Evolutionary conservation across 176 grass and related monocot species (phyloP), one percentile per base, ranked within the genome.

Genomic region (Oryza officinalis): DNA sequence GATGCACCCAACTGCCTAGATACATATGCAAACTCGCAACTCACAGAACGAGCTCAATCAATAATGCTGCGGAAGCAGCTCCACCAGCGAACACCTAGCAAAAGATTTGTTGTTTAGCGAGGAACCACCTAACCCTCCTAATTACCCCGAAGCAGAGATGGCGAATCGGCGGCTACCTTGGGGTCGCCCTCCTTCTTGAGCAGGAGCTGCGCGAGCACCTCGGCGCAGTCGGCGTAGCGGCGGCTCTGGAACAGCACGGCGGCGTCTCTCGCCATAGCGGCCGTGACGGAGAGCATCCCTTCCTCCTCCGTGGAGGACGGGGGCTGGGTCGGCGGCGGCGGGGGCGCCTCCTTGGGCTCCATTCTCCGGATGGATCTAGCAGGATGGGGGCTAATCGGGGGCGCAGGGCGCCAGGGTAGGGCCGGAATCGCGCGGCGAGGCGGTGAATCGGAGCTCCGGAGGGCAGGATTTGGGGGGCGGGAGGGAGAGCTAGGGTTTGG

Each of bases 121-220:
- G 22, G 32, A 81, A 67, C 4, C 31, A 52, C 30, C 41, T 25
- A 65, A 30, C 13, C 43, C 22, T 37, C 27, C 17, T 22, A 57
- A 18, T 75, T 15, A 14, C 10, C 1, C 17, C 25, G 18, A 14
- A 8, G 69, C 12, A 37, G 30, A 85, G 57, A 38, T 11, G 6
- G 43, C 26, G 32, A 82, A 86, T 63, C 72, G 40, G 60, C 72
- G 40, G 60, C 44, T 33, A 97, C 95, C 95, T 95, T 98, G 15
- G 90, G 81, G 83, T 98, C 92, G 64, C 84, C 86, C 79, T 89
- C 88, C 78, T 98, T 98, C 87, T 88, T 93, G 11, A 85, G 67
- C 70, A 95, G 74, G 8, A 98, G 86, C 88, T 91, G 82, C 30
- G 86, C 87, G 63, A 98, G 82, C 81, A 95, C 80, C 13, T 88